A percentile compares a stretch with the other conserved stretches of the same genome.
Evolutionary conservation across 139 green algal genomes (phyloP).

Genomic region (Raphidocelis subcapitata): DNA sequence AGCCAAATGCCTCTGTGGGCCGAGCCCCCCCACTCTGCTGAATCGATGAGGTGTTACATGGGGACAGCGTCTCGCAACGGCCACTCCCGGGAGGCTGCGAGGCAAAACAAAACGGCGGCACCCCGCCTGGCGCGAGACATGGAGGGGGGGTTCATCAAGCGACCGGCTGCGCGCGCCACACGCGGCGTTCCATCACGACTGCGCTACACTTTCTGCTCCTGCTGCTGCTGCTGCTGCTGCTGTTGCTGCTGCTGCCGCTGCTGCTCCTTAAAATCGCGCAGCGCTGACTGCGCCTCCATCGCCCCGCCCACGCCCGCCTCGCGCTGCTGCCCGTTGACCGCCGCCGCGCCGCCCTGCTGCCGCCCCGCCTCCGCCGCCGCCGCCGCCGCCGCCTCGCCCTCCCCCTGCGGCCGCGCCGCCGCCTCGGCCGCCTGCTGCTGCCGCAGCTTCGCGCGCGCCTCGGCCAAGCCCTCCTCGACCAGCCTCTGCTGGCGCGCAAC

Average conservation of each 20-base stretch:
- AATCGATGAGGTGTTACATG: no score
- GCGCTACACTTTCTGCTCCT: slow-evolving; percentile 6
- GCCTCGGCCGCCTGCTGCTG: not conserved
- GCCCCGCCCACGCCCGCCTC: not conserved
- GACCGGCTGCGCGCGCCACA: no score
- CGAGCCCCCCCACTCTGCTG: no score
- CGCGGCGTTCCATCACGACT: no score
- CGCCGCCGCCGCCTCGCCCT: slow-evolving; percentile 5
- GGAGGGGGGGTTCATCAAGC: no score
- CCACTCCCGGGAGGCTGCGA: no score
- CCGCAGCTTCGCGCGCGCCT: slow-evolving; percentile 24
- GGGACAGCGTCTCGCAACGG: no score
- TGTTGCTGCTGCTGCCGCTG: not conserved
- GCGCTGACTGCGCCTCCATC: not conserved
- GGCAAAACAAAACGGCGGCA: no score
- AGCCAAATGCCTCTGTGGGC: no score
- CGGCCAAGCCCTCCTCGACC: slow-evolving; percentile 29
- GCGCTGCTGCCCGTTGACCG: not conserved
- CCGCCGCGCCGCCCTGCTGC: slow-evolving; percentile 1
- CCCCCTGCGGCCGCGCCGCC: not conserved
- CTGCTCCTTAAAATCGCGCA: not conserved
- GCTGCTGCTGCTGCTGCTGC: slow-evolving; percentile 16
- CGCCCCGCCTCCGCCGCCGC: slow-evolving; percentile 4
- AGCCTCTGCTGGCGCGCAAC: slow-evolving; percentile 10
- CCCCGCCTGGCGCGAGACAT: no score